Evolutionary conservation across 169 alveolate genomes (phyloP), one percentile per base, ranked within the genome.

Genomic region (Plasmodium relictum): DNA sequence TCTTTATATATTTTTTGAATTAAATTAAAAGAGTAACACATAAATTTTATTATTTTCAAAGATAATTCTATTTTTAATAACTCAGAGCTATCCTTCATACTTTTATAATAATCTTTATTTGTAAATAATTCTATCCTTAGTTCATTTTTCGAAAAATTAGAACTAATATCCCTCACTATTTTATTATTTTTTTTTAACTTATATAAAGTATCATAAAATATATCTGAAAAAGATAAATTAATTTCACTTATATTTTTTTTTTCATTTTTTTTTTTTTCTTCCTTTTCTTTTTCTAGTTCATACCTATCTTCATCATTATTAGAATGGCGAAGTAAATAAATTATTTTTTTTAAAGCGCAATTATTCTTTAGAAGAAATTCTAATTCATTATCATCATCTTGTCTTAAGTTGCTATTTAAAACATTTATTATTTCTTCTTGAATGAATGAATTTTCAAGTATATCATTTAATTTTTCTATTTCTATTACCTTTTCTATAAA

Each of bases 1-100:
- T 80, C 80, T 61, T 80, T 80, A 31, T 66, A 31, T 24, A 68
- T 56, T 56, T 44, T 80, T 68, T 80, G 90, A 22, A 80, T 44
- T 42, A 80, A 41, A 54, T 80, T 80, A 9, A 80, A 71, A 44
- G 72, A 16, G 26, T 80, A 80, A 41, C 78, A 66, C 22, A 80
- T 80, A 9, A 65, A 31, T 42, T 68, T 80, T 44, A 80, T 68
- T 41, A 80, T 80, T 80, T 80, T 50, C 10, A 71, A 44, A 8
- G 70, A 24, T 12, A 80, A 20, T 18, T 80, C 71, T 52, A 80
- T 44, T 68, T 80, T 80, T 59, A 80, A 71, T 9, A 44, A 68
- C 44, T 80, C 85, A 68, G 73, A 80, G n/a, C 31, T 80, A 6
- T 68, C 56, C 45, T 80, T 48, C 61, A 80, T 18, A 16, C 22